These are phyloP conservation scores for Fibroporia radiculosa DNA, from an alignment of 768 basidiomycete species.

Conservation along the genomic window DNA sequence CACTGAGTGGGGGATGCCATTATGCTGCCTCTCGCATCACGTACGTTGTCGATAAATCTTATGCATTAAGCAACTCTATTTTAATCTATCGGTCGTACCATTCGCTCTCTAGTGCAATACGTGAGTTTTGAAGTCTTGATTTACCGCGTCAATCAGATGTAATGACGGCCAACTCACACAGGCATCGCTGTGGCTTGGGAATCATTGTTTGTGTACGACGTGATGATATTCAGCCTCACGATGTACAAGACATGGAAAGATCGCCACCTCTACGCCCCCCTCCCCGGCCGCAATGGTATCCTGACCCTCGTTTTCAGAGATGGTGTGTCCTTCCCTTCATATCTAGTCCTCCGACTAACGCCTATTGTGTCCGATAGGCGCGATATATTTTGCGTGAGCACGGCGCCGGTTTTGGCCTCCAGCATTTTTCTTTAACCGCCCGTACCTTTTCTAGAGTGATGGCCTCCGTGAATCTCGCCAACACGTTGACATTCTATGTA, in stretches of 20 bases:
- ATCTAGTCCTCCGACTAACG: neutral
- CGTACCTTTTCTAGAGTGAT: slow-evolving; percentile 48
- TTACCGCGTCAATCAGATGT: neutral
- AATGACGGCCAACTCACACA: slow-evolving; percentile 6
- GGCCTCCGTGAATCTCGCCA: slow-evolving; percentile 43
- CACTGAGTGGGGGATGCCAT: slow-evolving; percentile 17
- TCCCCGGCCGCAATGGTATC: slow-evolving; percentile 19
- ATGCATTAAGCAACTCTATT: neutral
- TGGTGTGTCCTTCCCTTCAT: slow-evolving; percentile 27
- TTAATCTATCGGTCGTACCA: neutral
- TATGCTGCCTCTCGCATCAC: slow-evolving; percentile 9
- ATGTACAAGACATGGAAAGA: slow-evolving; percentile 35
- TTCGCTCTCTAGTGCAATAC: slow-evolving; percentile 15
- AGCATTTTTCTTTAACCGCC: no score
- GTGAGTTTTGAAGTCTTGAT: slow-evolving; percentile 9
- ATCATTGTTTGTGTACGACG: slow-evolving; percentile 41
- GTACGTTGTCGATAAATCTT: slow-evolving; percentile 18
- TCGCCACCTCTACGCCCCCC: slow-evolving; percentile 19
- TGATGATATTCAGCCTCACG: slow-evolving; percentile 39
- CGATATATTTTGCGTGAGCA: slow-evolving; percentile 50
- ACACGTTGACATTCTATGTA: slow-evolving; percentile 35
- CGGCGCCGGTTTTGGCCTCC: no score
- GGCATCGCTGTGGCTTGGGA: slow-evolving; percentile 37
- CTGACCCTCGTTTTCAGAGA: slow-evolving; percentile 39
- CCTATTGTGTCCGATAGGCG: slow-evolving; percentile 33